Percentiles rank a stretch among this genome's conserved stretches.
These are phyloP conservation scores for Rhizopus microsporus DNA, from an alignment of 371 early-diverging fungal species.

Conservation along the genomic window DNA sequence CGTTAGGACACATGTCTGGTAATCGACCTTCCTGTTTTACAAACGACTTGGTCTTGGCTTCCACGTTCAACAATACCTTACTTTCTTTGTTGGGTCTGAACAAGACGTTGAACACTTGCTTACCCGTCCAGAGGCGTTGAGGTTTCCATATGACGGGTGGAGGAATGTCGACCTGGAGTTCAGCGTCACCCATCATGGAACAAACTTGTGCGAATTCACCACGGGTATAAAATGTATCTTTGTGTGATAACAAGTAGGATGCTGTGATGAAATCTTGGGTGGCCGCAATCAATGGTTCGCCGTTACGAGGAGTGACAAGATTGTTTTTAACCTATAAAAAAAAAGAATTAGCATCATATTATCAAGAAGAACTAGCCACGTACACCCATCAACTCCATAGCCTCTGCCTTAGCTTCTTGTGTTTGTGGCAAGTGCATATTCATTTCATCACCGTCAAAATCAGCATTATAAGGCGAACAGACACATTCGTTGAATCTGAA, in stretches of 20 bases:
- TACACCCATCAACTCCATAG: constrained; percentile 96
- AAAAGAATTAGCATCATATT: not conserved
- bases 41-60: constrained; percentile 84
- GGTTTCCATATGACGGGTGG: constrained; percentile 92
- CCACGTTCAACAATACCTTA: constrained; percentile 80
- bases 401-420: constrained; percentile 98
- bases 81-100: constrained; percentile 81
- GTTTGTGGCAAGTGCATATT: constrained; percentile 99
- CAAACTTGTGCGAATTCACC: constrained; percentile 90
- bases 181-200: constrained; percentile 82
- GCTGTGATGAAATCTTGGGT: constrained; percentile 99
- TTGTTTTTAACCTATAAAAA: constrained; percentile 79
- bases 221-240: constrained; percentile 96
- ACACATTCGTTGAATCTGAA: constrained; percentile 99
- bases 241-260: constrained; percentile 89
- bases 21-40: constrained; percentile 59
- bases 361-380: constrained; percentile 3
- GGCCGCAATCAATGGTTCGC: constrained; percentile 98
- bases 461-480: constrained; percentile 99
- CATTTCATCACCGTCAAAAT: constrained; percentile 99
- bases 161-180: constrained; percentile 85
- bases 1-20: constrained; percentile 86
- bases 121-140: constrained; percentile 65
- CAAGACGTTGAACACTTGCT: constrained; percentile 79
- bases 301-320: constrained; percentile 93